Evolutionary conservation across 208 protist genomes (phyloP).

Genomic region (Leptomonas seymouri): DNA sequence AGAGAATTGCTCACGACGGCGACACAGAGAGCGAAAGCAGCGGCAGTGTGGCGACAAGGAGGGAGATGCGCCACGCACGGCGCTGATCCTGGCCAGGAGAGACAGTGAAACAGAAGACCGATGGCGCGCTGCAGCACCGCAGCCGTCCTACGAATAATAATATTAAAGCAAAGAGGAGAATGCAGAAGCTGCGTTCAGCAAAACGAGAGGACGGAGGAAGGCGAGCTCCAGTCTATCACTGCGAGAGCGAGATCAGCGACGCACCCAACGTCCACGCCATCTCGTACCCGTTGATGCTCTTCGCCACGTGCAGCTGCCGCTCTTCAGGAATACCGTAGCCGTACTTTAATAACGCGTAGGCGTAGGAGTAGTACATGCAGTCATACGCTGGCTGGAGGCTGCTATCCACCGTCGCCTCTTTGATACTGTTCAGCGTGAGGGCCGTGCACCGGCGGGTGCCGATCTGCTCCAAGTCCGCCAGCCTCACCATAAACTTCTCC

Average conservation of each 20-base stretch:
- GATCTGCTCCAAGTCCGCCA: constrained; percentile 25
- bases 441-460: constrained; percentile 26
- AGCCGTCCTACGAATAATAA: no score
- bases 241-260: constrained; percentile 44
- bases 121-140: no score
- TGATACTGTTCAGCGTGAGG: constrained; percentile 32
- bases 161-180: no score
- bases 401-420: neutral
- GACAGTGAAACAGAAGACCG: no score
- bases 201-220: neutral
- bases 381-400: constrained; percentile 53
- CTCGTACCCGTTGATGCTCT: constrained; percentile 86
- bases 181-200: no score
- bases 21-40: no score
- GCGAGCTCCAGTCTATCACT: neutral
- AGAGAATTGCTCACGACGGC: no score
- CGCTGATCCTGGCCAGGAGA: no score
- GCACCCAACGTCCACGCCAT: constrained; percentile 82
- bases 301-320: constrained; percentile 65
- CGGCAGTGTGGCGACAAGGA: no score
- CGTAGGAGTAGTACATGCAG: constrained; percentile 82
- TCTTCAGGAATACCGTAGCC: constrained; percentile 59
- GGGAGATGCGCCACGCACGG: no score
- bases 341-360: constrained; percentile 66
- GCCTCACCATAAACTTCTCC: constrained; percentile 34